Evolutionary conservation across 2,329 filamentous ascomycete genomes (phyloP), one percentile per base, ranked within the genome.

Genomic region (Monilinia vaccinii-corymbosi): DNA sequence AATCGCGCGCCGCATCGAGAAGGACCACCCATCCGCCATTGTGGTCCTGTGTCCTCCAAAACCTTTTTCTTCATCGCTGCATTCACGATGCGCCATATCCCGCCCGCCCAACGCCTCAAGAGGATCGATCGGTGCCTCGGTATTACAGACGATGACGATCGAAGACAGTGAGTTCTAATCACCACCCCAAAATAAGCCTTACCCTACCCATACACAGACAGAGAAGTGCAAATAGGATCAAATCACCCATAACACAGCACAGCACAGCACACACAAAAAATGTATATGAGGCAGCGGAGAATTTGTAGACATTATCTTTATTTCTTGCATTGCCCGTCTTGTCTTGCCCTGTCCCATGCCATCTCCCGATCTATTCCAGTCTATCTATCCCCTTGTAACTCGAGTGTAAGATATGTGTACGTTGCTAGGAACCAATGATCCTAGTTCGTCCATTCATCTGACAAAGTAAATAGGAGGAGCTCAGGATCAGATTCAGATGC

Each of bases 401-500:
- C 18, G 11, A 42, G 14, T 14, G 3, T 31, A n/a, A 40, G 36
- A 42, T 52, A 52, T 31, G 42, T 52, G 36, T 52, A 52, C 50
- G 36, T 10, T 23, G 16, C 36, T 9, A 21, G 40, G 50, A 42
- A 31, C 13, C 18, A 31, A 42, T 23, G 50, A 52, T 42, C 50
- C 23, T 23, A 31, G 25, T 28, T 3, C 18, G 50, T 21, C 18
- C 23, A 42, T 16, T 31, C 50, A 52, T 52, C 34, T 52, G 36
- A 52, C 50, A 42, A 42, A 42, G 36, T 16, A 52, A 42, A 18
- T 42, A 31, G 40, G 23, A 42, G 50, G 23, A 42, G 50, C 23
- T 31, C 31, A 31, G 50, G 36, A 52, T 52, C 50, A 52, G 50
- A 42, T 52, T 52, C 36, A 52, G 36, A 52, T 52, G 50, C 50